A percentile compares a stretch with the other conserved stretches of the same genome.
phyloP scores from a whole-genome alignment of 2,329 filamentous ascomycete species.

The Aaosphaeria arxii region DNA sequence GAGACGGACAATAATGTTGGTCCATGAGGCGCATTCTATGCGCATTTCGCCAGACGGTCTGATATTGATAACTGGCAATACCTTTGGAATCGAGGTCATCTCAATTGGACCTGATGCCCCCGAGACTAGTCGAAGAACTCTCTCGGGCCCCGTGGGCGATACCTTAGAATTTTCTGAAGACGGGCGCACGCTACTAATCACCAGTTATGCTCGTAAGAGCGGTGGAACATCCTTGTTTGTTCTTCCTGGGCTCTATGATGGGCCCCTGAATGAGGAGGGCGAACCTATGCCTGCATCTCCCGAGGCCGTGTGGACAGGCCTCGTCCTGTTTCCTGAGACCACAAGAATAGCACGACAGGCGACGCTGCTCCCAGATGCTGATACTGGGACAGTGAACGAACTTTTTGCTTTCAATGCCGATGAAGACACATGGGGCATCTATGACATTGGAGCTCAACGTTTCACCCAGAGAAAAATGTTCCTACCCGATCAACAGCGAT shows the following conservation, averaged over 20 bases:
- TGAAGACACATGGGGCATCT: conserved; percentile 40
- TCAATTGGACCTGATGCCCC: conserved; percentile 63
- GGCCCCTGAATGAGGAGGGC: conserved; percentile 39
- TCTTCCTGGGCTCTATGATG: conserved; percentile 37
- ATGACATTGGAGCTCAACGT: conserved; percentile 35
- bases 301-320: conserved; percentile 37
- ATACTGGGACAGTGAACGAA: conserved; percentile 38
- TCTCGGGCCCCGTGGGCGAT: conserved; percentile 36
- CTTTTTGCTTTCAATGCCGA: conserved; percentile 41
- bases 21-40: conserved; percentile 75
- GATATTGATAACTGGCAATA: conserved; percentile 80
- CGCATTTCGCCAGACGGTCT: conserved; percentile 77
- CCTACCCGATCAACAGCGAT: conserved; percentile 35
- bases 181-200: conserved; percentile 38
- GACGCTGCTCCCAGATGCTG: conserved; percentile 36
- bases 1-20: conserved; percentile 70
- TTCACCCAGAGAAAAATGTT: conserved; percentile 40
- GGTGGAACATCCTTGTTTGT: conserved; percentile 37
- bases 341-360: conserved; percentile 37
- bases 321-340: conserved; percentile 41
- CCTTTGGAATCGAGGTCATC: conserved; percentile 84
- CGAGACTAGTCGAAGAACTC: conserved; percentile 31
- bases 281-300: conserved; percentile 34
- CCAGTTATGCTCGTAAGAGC: conserved; percentile 33
- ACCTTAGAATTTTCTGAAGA: conserved; percentile 39